These are phyloP conservation scores for Auxenochlorella pyrenoidosa DNA, from an alignment of 139 green algal species.

Conservation along the genomic window DNA sequence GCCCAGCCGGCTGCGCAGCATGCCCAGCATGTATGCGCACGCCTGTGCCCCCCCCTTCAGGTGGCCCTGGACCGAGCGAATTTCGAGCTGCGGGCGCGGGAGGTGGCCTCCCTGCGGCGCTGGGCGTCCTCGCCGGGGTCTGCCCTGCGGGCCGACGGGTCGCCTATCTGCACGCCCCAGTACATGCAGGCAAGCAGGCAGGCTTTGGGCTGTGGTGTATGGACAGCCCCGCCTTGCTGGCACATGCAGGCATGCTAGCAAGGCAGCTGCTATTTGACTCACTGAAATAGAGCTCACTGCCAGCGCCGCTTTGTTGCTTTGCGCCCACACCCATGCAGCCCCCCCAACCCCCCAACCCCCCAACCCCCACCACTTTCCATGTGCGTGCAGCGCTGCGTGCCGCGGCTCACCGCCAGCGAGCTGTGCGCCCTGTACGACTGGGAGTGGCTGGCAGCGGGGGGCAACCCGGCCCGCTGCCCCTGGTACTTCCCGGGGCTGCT, in stretches of 20 bases:
- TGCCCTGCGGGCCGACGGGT: constrained; percentile 1
- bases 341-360: too few relatives aligned
- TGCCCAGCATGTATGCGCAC: too few relatives aligned
- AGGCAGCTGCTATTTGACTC: too few relatives aligned
- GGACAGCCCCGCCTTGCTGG: too few relatives aligned
- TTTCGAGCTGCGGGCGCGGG: neutral
- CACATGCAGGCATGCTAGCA: too few relatives aligned
- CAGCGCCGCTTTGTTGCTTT: too few relatives aligned
- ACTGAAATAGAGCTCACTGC: too few relatives aligned
- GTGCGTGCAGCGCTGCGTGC: constrained; percentile 4
- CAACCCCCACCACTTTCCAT: too few relatives aligned
- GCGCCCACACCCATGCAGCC: too few relatives aligned
- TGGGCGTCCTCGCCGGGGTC: constrained; percentile 47
- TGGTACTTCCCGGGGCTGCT: constrained; percentile 29
- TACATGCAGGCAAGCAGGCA: constrained; percentile 10
- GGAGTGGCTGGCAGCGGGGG: constrained; percentile 45
- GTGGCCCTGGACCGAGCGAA: constrained; percentile 7
- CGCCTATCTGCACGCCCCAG: neutral
- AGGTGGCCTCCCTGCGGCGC: constrained; percentile 9
- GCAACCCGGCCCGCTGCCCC: neutral
- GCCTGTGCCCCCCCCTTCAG: neutral
- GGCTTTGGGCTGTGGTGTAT: too few relatives aligned
- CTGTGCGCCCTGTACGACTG: constrained; percentile 67
- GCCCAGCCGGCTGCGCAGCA: too few relatives aligned
- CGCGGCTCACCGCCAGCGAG: constrained; percentile 44